phyloP scores from a whole-genome alignment of 768 basidiomycete genomes.

The Basidioascus undulatus region DNA sequence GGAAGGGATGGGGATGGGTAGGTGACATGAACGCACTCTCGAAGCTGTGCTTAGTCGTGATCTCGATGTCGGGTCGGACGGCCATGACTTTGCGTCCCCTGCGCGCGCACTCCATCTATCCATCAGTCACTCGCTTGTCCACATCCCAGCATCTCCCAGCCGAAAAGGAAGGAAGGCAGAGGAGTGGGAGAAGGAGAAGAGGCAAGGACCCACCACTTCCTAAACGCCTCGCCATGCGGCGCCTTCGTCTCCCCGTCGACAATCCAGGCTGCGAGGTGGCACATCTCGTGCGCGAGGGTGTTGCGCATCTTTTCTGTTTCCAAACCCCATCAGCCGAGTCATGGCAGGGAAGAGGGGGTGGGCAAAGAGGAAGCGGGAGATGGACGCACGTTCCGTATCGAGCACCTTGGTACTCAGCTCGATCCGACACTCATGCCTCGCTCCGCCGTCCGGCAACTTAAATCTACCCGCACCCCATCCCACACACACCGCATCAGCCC shows the following conservation, averaged over 20 bases:
- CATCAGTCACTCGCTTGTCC: too few relatives aligned
- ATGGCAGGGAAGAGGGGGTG: not conserved
- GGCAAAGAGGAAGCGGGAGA: not conserved
- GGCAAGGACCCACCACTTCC: constrained; percentile 31
- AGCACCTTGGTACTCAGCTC: constrained; percentile 63
- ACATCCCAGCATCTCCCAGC: not conserved
- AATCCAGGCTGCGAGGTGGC: constrained; percentile 67
- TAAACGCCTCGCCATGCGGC: constrained; percentile 47
- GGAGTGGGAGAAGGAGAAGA: not conserved
- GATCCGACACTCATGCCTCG: too few relatives aligned
- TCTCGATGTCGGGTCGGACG: constrained; percentile 40
- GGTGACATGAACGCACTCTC: too few relatives aligned
- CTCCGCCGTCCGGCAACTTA: too few relatives aligned
- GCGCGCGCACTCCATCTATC: not conserved
- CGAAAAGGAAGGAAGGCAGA: not conserved
- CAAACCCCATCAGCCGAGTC: not conserved
- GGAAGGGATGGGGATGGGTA: too few relatives aligned
- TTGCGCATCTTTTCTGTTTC: constrained; percentile 46
- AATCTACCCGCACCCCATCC: too few relatives aligned
- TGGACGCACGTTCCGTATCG: constrained; percentile 38
- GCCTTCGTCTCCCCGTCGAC: constrained; percentile 46
- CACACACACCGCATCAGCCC: too few relatives aligned
- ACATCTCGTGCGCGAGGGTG: constrained; percentile 78
- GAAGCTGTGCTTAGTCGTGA: too few relatives aligned
- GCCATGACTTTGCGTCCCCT: constrained; percentile 52